Base-by-base conservation (phyloP, 352 stramenopile species). In the Elongisporangium prolatum region DNA sequence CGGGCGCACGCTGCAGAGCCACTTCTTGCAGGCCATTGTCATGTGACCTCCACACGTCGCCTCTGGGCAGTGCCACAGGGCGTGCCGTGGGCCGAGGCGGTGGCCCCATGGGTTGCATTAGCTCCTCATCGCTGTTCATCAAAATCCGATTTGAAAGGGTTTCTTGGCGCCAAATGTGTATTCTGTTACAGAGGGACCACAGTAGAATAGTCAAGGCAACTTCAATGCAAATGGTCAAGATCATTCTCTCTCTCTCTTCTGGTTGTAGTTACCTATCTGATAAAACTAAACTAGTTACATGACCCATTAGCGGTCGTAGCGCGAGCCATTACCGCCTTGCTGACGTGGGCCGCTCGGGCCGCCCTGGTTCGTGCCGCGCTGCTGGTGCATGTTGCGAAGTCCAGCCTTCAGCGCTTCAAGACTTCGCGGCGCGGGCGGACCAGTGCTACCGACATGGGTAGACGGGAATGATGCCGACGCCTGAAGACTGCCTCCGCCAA, bases 311-410 rank as follows among this genome's bases (percentile, higher is more conserved):
- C 77, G 77, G 44, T 90, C 77, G 58, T 88, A 90, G 56, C 77
- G 80, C 5, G 60, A 71, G 49, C 63, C 50, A 24, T 76, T 60
- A 44, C 52, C 38, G 21, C 57, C 48, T 14, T 61, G 40, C 16
- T 62, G 25, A 28, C 25, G 34, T 49, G 34, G 34, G 8, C 51
- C 10, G 8, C 10, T 13, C 24, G 40, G 62, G 14, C 65, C 62
- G 8, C 55, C 48, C 50, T 70, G 71, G 18, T 59, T 37, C 21
- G 59, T 64, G 13, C 73, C 72, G 37, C 84, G 82, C 52, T 90
- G 77, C 64, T 90, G 80, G 52, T 94, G 84, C 82, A 94, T 94
- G 72, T 80, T 94, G 55, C 84, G 84, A 24, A 94, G 75, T 51
- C 84, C 84, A 21, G 82, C 80, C 61, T 91, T 91, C 22, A 94